A percentile compares a stretch with the other conserved stretches of the same genome.
Evolutionary conservation across 352 stramenopile species (phyloP).

Genomic region (Phytopythium boreale): DNA sequence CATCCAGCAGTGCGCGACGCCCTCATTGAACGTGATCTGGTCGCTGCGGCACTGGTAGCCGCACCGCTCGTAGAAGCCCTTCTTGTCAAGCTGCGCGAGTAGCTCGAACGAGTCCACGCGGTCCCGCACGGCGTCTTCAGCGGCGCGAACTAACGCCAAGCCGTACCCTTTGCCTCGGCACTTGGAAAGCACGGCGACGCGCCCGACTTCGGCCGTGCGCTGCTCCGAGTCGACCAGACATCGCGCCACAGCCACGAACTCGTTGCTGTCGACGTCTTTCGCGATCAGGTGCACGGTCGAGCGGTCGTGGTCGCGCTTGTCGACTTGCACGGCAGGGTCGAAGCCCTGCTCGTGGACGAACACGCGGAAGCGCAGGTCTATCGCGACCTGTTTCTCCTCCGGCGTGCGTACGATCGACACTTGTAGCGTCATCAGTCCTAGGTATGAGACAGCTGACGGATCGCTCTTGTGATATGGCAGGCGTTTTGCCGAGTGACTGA

Average conservation of each 20-base stretch:
- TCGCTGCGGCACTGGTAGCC: slow-evolving; percentile 47
- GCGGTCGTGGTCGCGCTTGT: slow-evolving; percentile 36
- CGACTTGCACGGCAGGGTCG: slow-evolving; percentile 18
- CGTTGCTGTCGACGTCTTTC: slow-evolving; percentile 47
- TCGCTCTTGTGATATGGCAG: too few species aligned
- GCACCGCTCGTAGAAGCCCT: slow-evolving; percentile 67
- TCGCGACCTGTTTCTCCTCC: slow-evolving; percentile 26
- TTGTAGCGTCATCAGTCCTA: slow-evolving; percentile 13
- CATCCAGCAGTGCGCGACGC: slow-evolving; percentile 57
- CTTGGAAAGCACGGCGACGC: too few species aligned
- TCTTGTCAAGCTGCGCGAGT: slow-evolving; percentile 55
- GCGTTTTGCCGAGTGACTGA: too few species aligned
- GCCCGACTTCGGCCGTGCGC: slow-evolving; percentile 54
- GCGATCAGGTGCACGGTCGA: slow-evolving; percentile 59
- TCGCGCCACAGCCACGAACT: slow-evolving; percentile 63
- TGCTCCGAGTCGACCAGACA: slow-evolving; percentile 14
- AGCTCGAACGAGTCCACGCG: slow-evolving; percentile 42
- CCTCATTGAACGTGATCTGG: slow-evolving; percentile 55
- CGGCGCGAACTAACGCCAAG: slow-evolving; percentile 15
- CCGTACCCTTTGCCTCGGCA: slow-evolving; percentile 51
- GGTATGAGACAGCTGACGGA: too few species aligned
- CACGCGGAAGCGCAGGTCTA: slow-evolving; percentile 25
- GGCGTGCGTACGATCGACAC: slow-evolving; percentile 26
- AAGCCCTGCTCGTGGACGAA: slow-evolving; percentile 38
- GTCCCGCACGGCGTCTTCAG: slow-evolving; percentile 21